Evolutionary conservation across 805 yeast species (phyloP), one percentile per base, ranked within the genome.

Genomic region (Priceomyces medius): DNA sequence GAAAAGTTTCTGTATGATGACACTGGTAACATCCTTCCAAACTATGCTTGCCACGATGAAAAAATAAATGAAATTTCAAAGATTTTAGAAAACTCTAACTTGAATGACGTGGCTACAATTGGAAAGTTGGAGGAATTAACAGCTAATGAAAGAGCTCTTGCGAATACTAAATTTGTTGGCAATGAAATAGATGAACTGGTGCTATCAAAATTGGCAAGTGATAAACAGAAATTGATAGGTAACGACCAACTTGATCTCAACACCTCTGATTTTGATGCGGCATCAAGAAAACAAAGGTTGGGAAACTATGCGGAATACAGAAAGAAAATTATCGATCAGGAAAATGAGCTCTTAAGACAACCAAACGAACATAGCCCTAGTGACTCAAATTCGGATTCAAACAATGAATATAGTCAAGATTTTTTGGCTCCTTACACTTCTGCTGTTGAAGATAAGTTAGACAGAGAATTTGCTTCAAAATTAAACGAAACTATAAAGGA

Each of bases 401-500:
- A 43, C 3, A 46, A 44, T 7, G 49, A 47, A 32, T 43, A 37
- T 9, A 31, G 39, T 24, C 53, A 53, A 20, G 68, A 64, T 33
- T 70, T 70, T 40, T 59, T 71, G 66, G 61, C 80, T n/a, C 88
- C 88, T 1, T 83, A 83, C 56, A 82, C 88, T 2, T 73, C 82
- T 7, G 87, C 82, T 27, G 71, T 71, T 17, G 88, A 82, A 58
- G 85, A 82, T 54, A 77, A 75, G 48, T 66, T 74, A 38, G 88
- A 83, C 56, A 71, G 77, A 18, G 79, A 77, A 53, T 66, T 79
- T 47, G 87, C 88, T 0, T 73, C 70, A 16, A 59, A 66, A 44
- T 59, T 78, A 47, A 75, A 78, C 51, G 77, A 75, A 46, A 72
- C 76, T 9, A 76, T 81, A 32, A 71, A 68, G 32, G 69, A 76